Evolutionary conservation across 2,329 filamentous ascomycete genomes (phyloP).

Genomic region (Curvularia spicifera): DNA sequence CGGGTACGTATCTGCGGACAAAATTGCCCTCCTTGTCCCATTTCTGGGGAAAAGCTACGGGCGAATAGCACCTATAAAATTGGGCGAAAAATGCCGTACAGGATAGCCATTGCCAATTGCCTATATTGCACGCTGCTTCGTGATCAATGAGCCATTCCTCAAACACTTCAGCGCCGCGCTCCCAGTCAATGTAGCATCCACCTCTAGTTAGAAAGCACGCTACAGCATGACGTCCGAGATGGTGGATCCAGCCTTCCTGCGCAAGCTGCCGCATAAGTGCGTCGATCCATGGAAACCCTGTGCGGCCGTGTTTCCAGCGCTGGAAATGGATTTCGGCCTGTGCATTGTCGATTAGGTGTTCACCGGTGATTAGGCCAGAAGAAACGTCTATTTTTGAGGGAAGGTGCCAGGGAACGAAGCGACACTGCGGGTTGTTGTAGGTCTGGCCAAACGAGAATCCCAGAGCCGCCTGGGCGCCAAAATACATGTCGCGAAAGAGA

Average conservation of each 20-base stretch:
- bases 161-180: conserved; percentile 78
- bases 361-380: conserved; percentile 59
- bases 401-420: conserved; percentile 82
- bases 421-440: conserved; percentile 67
- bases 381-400: conserved; percentile 63
- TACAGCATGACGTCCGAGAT: conserved; percentile 77
- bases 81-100: conserved; percentile 78
- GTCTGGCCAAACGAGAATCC: conserved; percentile 70
- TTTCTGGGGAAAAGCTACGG: conserved; percentile 74
- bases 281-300: conserved; percentile 82
- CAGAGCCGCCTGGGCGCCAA: conserved; percentile 73
- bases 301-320: conserved; percentile 71
- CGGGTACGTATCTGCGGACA: conserved; percentile 70
- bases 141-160: conserved; percentile 78
- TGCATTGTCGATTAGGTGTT: conserved; percentile 68
- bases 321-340: conserved; percentile 70
- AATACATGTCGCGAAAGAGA: conserved; percentile 84
- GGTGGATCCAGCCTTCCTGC: conserved; percentile 79
- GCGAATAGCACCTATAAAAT: conserved; percentile 74
- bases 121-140: conserved; percentile 73
- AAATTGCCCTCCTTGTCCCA: conserved; percentile 74
- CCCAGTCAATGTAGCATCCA: conserved; percentile 80
- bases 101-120: conserved; percentile 80
- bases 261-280: conserved; percentile 78
- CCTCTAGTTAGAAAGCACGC: conserved; percentile 82